Evolutionary conservation across 2,329 filamentous ascomycete genomes (phyloP).

Genomic region (Aspergillus clavatus): DNA sequence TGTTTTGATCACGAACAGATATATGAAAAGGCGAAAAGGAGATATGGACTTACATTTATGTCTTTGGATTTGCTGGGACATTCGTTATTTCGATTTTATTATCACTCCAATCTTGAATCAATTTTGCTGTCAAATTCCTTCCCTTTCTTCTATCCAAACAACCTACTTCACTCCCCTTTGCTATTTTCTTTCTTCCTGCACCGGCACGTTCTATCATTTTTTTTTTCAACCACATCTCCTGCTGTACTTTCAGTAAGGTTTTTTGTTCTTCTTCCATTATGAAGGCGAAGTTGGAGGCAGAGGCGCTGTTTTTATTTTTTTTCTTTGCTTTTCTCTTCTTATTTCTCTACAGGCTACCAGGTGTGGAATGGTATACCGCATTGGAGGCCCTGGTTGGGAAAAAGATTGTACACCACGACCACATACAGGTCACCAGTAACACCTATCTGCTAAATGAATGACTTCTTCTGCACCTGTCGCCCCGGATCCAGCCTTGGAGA

Average conservation of each 20-base stretch:
- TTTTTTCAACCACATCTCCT: too few relatives aligned
- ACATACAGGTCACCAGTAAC: too few relatives aligned
- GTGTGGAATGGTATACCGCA: conserved; percentile 1
- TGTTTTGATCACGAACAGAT: conserved; percentile 12
- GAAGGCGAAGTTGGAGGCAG: too few relatives aligned
- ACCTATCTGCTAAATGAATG: not conserved
- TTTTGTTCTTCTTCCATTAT: too few relatives aligned
- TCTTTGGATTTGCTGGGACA: not conserved
- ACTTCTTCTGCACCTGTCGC: too few relatives aligned
- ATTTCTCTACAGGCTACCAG: not conserved
- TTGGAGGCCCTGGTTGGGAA: not conserved
- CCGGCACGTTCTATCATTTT: too few relatives aligned
- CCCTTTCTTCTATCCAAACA: not conserved
- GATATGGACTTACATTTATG: too few relatives aligned
- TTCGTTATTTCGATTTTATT: not conserved
- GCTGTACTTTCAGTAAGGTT: too few relatives aligned
- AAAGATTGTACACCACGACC: conserved; percentile 6
- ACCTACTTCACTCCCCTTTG: too few relatives aligned
- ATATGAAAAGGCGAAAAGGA: conserved; percentile 4
- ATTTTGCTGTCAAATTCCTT: not conserved
- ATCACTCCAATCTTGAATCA: not conserved
- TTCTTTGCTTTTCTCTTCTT: not conserved
- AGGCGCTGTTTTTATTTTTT: not conserved
- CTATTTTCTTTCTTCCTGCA: too few relatives aligned
- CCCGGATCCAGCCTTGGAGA: too few relatives aligned